Evolutionary conservation across 805 yeast species (phyloP).

Genomic region (Suhomyces sp.): DNA sequence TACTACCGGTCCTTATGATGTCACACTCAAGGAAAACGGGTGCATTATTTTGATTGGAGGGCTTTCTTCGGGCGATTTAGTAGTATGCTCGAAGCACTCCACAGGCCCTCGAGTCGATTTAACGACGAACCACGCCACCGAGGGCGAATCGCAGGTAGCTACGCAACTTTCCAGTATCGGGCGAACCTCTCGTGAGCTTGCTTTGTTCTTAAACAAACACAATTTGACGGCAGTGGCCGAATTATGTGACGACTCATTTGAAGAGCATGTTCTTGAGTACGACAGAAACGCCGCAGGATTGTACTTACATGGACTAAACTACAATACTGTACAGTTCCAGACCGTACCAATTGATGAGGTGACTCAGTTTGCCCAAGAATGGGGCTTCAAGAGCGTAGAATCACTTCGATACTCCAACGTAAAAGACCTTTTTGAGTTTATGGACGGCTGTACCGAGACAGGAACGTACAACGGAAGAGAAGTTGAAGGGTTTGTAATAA

Average conservation of each 20-base stretch:
- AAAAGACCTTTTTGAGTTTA: constrained; percentile 44
- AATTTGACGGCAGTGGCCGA: constrained; percentile 88
- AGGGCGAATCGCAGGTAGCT: constrained; percentile 60
- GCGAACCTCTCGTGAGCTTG: constrained; percentile 50
- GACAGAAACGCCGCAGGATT: constrained; percentile 66
- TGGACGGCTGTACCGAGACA: constrained; percentile 55
- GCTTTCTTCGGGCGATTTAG: constrained; percentile 65
- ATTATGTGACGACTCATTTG: constrained; percentile 87
- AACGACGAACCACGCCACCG: constrained; percentile 66
- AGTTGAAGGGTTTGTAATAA: constrained; percentile 89
- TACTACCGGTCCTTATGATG: constrained; percentile 74
- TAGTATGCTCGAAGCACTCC: constrained; percentile 90
- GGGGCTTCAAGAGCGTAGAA: constrained; percentile 68
- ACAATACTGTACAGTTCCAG: constrained; percentile 57
- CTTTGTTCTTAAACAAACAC: constrained; percentile 44
- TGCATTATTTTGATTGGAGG: constrained; percentile 86
- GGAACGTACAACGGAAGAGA: constrained; percentile 74
- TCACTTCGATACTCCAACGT: constrained; percentile 40
- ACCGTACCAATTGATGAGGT: constrained; percentile 68
- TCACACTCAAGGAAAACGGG: constrained; percentile 89
- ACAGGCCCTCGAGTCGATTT: constrained; percentile 64
- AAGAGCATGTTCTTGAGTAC: constrained; percentile 88
- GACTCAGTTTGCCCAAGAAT: constrained; percentile 53
- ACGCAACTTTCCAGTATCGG: constrained; percentile 47
- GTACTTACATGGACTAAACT: constrained; percentile 85